Evolutionary conservation across 768 basidiomycete species (phyloP).

Genomic region (Tylopilus subfusipes): DNA sequence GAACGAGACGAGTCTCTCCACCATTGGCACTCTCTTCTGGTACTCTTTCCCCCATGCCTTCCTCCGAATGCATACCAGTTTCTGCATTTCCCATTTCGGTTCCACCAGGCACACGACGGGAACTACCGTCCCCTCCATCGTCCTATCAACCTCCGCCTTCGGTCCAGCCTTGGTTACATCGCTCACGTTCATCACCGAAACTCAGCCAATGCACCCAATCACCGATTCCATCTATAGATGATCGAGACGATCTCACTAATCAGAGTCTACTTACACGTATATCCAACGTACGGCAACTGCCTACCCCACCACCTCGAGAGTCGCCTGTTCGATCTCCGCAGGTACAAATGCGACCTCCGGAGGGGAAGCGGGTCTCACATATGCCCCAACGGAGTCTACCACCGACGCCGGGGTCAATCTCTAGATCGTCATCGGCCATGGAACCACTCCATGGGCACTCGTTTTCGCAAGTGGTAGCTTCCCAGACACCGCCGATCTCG

Average conservation of each 20-base stretch:
- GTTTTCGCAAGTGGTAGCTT: conserved; percentile 12
- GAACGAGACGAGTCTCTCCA: conserved; percentile 9
- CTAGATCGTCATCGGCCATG: conserved; percentile 13
- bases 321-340: conserved; percentile 13
- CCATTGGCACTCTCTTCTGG: conserved; percentile 22
- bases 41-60: conserved; percentile 28
- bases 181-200: conserved; percentile 38
- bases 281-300: conserved; percentile 31
- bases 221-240: conserved; percentile 12
- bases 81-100: conserved; percentile 22
- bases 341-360: conserved; percentile 6
- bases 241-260: conserved; percentile 15
- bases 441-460: conserved; percentile 24
- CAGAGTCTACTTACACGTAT: conserved; percentile 17
- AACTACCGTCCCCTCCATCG: conserved; percentile 30
- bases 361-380: conserved; percentile 28
- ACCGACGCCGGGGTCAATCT: conserved; percentile 33
- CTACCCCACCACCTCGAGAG: conserved; percentile 30
- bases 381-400: conserved; percentile 38
- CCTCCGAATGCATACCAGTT: conserved; percentile 27
- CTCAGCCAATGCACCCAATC: conserved; percentile 21
- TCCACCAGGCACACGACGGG: conserved; percentile 21
- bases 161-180: conserved; percentile 28
- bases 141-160: conserved; percentile 30
- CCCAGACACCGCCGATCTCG: neutral